Percentiles rank a stretch among this genome's conserved stretches.
These are phyloP conservation scores for Phytopythium litorale DNA, from an alignment of 352 stramenopile species.

Conservation along the genomic window DNA sequence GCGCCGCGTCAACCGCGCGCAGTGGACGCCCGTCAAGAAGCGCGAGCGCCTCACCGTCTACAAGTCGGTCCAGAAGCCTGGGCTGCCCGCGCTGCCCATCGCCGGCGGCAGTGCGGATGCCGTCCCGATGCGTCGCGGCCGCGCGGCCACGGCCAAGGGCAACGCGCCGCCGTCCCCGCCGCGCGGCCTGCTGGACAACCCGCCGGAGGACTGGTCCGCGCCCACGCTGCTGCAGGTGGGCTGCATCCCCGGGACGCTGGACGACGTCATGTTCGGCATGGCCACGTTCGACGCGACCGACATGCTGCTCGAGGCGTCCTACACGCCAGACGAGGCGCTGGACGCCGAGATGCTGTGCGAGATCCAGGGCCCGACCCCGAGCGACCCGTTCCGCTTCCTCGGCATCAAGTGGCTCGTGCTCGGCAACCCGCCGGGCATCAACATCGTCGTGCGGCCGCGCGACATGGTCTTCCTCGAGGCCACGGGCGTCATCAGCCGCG, in stretches of 20 bases:
- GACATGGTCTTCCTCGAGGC: conserved; percentile 43
- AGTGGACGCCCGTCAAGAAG: conserved; percentile 42
- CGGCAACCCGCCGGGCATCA: conserved; percentile 18
- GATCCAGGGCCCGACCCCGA: conserved; percentile 33
- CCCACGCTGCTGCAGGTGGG: conserved; percentile 37
- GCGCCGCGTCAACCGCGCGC: conserved; percentile 25
- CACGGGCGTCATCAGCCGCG: conserved; percentile 28
- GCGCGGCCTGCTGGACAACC: conserved; percentile 12
- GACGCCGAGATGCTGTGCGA: conserved; percentile 45
- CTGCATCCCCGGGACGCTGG: conserved; percentile 34
- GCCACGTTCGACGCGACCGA: conserved; percentile 36
- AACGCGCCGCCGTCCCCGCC: conserved; percentile 9
- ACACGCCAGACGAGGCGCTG: conserved; percentile 42
- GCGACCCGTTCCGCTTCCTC: conserved; percentile 40
- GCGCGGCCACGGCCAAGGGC: neutral
- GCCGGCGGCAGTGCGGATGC: neutral
- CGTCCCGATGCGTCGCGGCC: conserved; percentile 1
- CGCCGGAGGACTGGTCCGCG: conserved; percentile 19
- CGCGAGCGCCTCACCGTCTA: conserved; percentile 37
- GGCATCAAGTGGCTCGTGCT: conserved; percentile 46
- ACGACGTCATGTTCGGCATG: conserved; percentile 66
- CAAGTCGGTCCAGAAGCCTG: neutral
- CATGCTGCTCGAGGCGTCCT: conserved; percentile 49
- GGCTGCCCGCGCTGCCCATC: neutral
- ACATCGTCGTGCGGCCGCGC: conserved; percentile 33